Base-by-base conservation (phyloP, 805 yeast species). In the Hanseniaspora nectarophila region DNA sequence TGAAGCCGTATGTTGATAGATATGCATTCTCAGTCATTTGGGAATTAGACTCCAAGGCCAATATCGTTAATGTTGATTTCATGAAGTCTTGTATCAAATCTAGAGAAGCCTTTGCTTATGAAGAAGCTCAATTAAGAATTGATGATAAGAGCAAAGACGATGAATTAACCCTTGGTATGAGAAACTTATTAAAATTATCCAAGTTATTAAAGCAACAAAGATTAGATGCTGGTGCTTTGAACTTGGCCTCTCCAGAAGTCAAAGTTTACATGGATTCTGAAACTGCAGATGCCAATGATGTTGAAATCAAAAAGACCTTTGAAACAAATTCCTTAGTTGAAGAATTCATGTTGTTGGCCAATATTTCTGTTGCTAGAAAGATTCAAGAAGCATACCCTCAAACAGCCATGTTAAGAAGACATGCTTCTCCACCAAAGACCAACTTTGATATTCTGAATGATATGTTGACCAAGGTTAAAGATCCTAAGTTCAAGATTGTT, bases 351-450 rank as follows among this genome's bases (percentile, higher is more conserved):
- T 75, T 92, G 75, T 73, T 94, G 58, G 99, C 97, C 49, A 92
- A 92, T 64, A 90, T 90, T 51, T 82, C 95, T 6, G 99, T 92
- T 23, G 98, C 98, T 2, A 76, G 85, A 61, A 87, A 85, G 67
- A 92, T 92, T 44, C 86, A 80, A 67, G 94, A 87, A 47, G 82
- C 95, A 2, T 89, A 82, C 64, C 98, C 98, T 5, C 98, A 92
- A 67, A 89, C 96, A 4, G 98, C 99, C 8, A 87, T 92, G 97
- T 71, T 92, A 55, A 83, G 98, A 76, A 81, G 98, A 62, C 99
- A 92, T 65, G 95, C 89, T 9, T 77, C 96, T n/a, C 98, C 99
- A 18, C 97, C 97, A 21, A 80, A 88, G 1, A 81, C 95, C 2
- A 90, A 89, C 60, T 92, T 92, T 64, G 98, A 92, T 63, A 73